Evolutionary conservation across 2,329 filamentous ascomycete species (phyloP), one percentile per base, ranked within the genome.

Genomic region (Colletotrichum sublineola): DNA sequence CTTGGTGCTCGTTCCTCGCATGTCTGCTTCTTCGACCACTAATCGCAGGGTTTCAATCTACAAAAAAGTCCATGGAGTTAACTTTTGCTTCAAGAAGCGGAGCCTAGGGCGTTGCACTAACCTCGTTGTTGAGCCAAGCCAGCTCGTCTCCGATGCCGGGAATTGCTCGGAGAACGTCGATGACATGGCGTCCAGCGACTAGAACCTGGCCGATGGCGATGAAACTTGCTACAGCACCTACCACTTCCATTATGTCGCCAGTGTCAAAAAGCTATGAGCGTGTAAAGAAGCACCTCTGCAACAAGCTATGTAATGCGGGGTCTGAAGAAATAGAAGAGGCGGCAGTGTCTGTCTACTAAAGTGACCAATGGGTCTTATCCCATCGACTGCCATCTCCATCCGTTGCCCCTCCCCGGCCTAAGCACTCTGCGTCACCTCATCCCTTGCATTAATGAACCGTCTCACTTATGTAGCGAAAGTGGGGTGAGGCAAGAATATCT

Each of bases 191-290:
- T 8, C 38, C 63, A 1, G 44, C 24, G 2, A 14, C 3, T 2
- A 74, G 14, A 5, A 67, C 71, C 46, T 74, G 73, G 18, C 55
- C 71, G 29, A 74, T 73, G 38, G 61, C 73, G 18, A 71, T 68
- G 31, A 73, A 60, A 29, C 73, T 74, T 18, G 73, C 73, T 7
- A 65, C 67, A 4, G 55, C 67, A 11, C 73, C 66, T 18, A 73
- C 14, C 1, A 61, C 70, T 12, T 74, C 70, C 73, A 74, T 63
- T 6, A 12, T 29, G 36, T 40, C 9, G 36, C n/a, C 15, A n/a
- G 5, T 24, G 18, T 1, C 4, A 24, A 24, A 24, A 8, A 15
- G 4, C 14, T 50, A 15, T 3, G 29, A 5, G 7, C 7, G 1
- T 18, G 20, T 62, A 3, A 14, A n/a, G 36, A 36, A 3, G 5